Evolutionary conservation across 169 alveolate genomes (phyloP), one percentile per base, ranked within the genome.

Genomic region (Cryptosporidium canis): DNA sequence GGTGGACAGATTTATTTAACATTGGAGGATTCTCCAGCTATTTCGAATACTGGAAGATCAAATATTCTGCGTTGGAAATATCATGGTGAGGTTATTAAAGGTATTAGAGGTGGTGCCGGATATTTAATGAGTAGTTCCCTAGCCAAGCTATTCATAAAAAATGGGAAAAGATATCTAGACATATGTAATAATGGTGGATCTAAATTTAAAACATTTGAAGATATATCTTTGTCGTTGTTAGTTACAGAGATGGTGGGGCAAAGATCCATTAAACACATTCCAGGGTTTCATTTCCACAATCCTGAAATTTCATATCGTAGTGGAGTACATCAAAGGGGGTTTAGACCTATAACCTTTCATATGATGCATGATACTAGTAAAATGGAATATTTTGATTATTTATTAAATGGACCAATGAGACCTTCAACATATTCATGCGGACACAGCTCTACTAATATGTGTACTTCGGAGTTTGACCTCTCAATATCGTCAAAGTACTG

Each of bases 61-160:
- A 77, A 77, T 12, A 77, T 39, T 31, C 24, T 77, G 14, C 56
- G 37, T 41, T 77, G 87, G 87, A 61, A 55, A 63, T 37, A 77
- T 55, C 87, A 61, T 77, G 87, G 64, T 11, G 87, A 77, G 11
- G 87, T 77, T 16, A 77, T 77, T 16, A 77, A 77, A 29, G 87
- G 87, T 12, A 77, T 77, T 37, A 35, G 87, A 58, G 87, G 87
- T 31, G 87, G 87, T 12, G 87, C 87, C 9, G 87, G 87, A 1
- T 77, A 77, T 77, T 61, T 77, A 27, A 77, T 77, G 87, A 77
- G 77, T 18, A 56, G 29, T 7, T 41, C 71, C n/a, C 44, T 77
- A 33, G 87, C 71, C 16, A 58, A 77, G 21, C 27, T 77, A 77
- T 77, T 77, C 39, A 63, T 77, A 37, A 39, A 77, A 24, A 77